Evolutionary conservation across 1,139 yeast genomes (phyloP).

Genomic region (Pichia sp.): DNA sequence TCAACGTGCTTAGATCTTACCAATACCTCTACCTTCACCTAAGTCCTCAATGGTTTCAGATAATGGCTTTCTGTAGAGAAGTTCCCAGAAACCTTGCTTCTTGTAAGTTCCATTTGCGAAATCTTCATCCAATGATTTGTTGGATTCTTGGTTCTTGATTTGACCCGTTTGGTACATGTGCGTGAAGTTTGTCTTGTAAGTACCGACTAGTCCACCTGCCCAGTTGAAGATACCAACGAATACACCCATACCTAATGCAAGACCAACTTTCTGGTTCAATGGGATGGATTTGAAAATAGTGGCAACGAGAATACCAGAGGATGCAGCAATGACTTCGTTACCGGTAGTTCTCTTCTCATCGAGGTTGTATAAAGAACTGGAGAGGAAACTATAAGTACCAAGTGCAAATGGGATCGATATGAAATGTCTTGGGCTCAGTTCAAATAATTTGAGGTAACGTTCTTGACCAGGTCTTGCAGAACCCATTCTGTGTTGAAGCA

Average conservation of each 20-base stretch:
- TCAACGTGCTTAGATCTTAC: constrained; percentile 24
- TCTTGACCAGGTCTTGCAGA: constrained; percentile 30
- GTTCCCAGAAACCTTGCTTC: constrained; percentile 77
- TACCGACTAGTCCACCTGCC: constrained; percentile 34
- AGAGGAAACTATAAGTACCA: constrained; percentile 25
- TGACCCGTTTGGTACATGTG: constrained; percentile 18
- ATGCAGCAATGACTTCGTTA: constrained; percentile 44
- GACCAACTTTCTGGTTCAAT: constrained; percentile 37
- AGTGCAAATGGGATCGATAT: constrained; percentile 27
- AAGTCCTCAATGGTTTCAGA: constrained; percentile 73
- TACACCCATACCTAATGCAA: constrained; percentile 29
- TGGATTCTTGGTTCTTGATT: constrained; percentile 23
- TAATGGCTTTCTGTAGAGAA: constrained; percentile 73
- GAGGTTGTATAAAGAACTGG: constrained; percentile 25
- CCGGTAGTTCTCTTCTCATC: constrained; percentile 28
- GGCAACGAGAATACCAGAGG: constrained; percentile 33
- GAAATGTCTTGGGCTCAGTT: constrained; percentile 25
- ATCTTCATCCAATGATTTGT: constrained; percentile 29
- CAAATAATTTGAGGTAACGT: constrained; percentile 25
- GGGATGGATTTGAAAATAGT: constrained; percentile 28
- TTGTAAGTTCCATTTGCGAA: constrained; percentile 28
- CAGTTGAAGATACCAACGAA: constrained; percentile 31
- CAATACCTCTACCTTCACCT: constrained; percentile 60
- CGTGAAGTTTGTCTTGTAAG: constrained; percentile 22
- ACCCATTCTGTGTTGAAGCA: constrained; percentile 28